Evolutionary conservation across 2,329 filamentous ascomycete species (phyloP).

Genomic region (Mariannaea sp.): DNA sequence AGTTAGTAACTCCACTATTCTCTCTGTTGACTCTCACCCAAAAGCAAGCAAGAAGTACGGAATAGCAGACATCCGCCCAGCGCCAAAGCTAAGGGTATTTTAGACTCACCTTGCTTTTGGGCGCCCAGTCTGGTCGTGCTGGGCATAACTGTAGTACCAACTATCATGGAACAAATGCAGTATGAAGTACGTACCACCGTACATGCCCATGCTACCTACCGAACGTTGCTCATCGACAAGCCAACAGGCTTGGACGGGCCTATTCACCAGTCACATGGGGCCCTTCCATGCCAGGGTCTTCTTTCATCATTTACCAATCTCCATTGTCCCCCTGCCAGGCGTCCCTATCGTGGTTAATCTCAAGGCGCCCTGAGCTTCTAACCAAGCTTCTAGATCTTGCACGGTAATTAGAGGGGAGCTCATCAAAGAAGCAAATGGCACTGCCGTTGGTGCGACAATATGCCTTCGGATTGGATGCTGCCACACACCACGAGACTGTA

Average conservation of each 20-base stretch:
- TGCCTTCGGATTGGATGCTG: conserved; percentile 31
- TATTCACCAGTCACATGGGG: neutral
- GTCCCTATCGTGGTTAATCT: conserved; percentile 2
- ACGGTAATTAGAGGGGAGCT: conserved; percentile 3
- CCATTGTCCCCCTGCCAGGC: neutral
- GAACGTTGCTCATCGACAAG: neutral
- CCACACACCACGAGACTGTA: conserved; percentile 13
- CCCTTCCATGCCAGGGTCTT: neutral
- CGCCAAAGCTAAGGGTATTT: neutral
- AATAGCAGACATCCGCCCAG: neutral
- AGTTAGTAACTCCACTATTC: neutral
- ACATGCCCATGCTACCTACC: too few relatives aligned
- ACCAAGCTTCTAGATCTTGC: conserved; percentile 7
- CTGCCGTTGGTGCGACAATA: conserved; percentile 15
- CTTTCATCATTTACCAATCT: conserved; percentile 1
- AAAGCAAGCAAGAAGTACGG: neutral
- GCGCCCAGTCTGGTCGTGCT: too few relatives aligned
- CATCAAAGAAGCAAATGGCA: conserved; percentile 19
- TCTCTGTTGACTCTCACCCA: neutral
- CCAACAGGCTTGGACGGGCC: conserved; percentile 10
- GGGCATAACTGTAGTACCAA: too few relatives aligned
- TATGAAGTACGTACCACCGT: too few relatives aligned
- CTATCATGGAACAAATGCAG: too few relatives aligned
- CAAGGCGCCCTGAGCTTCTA: conserved; percentile 8
- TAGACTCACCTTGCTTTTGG: neutral